phyloP scores from a whole-genome alignment of 2,329 filamentous ascomycete genomes.

The Venturia asperata region DNA sequence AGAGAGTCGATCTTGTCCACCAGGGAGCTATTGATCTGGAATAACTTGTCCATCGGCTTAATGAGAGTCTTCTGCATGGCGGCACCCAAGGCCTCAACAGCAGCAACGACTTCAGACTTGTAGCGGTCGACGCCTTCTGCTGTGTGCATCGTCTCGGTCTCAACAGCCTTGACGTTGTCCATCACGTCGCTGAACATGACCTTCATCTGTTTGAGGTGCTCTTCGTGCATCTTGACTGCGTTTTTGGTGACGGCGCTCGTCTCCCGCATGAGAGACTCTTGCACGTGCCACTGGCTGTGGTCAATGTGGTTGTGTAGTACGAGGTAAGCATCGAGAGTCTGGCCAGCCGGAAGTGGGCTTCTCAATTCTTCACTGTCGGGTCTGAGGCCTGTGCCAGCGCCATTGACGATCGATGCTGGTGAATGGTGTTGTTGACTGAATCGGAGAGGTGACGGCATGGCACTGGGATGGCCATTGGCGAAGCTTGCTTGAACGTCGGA shows the following conservation, averaged over 20 bases:
- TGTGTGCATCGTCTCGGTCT: neutral
- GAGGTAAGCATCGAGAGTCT: slow-evolving; percentile 15
- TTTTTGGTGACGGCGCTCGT: neutral
- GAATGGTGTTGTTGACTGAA: neutral
- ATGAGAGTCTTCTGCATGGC: slow-evolving; percentile 8
- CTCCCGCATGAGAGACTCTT: neutral
- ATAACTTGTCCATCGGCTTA: slow-evolving; percentile 5
- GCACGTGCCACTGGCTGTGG: neutral
- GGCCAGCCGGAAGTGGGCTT: slow-evolving; percentile 8
- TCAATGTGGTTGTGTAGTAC: slow-evolving; percentile 13
- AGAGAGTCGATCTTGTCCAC: neutral
- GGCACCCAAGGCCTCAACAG: neutral
- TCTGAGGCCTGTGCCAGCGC: neutral
- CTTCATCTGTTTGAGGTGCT: slow-evolving; percentile 8
- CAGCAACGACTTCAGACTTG: neutral
- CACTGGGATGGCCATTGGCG: slow-evolving; percentile 9
- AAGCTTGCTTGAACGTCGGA: slow-evolving; percentile 8
- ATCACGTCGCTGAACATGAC: slow-evolving; percentile 1
- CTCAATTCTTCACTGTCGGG: neutral
- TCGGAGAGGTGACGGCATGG: slow-evolving; percentile 11
- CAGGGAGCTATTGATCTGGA: slow-evolving; percentile 1
- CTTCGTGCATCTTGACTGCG: neutral
- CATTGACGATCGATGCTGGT: neutral
- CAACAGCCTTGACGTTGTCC: slow-evolving; percentile 2
- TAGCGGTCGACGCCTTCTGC: neutral